Base-by-base conservation (phyloP, 495 filamentous ascomycete species). In the Jackrogersella minutella region DNA sequence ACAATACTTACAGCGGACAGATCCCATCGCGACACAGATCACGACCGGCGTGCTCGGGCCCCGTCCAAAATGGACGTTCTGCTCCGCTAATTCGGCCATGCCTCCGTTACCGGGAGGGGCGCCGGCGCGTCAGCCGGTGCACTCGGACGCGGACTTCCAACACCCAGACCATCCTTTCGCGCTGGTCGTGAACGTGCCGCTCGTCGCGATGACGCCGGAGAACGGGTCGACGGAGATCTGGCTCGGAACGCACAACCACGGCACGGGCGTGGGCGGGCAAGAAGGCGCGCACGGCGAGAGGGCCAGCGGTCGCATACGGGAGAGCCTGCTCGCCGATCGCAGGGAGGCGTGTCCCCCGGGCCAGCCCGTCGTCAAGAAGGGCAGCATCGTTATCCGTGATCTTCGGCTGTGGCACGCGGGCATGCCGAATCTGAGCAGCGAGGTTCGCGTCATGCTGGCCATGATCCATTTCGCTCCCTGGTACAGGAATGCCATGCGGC, bases 161-260 rank as follows among this genome's bases (percentile, higher is more conserved):
- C 83, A 87, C 64, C 85, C 84, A 0, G 51, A 68, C 19, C 77
- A 81, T 47, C 84, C 85, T 0, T 87, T 88, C 64, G 81, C 81
- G 1, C 73, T 83, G 4, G 81, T 87, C 7, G 70, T 86, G 53
- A 87, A 87, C 53, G 74, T 87, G 3, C 83, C 83, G 0, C 76
- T 87, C 2, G 72, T 83, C 21, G 77, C 76, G 19, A 84, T 84
- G 78, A 81, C 78, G 0, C 73, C 80, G 2, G 75, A 83, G 46
- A 88, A 87, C 58, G 86, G 86, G 5, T 80, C 78, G 0, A 88
- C 86, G 0, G 86, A 88, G 65, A 59, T 88, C 10, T 87, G 85
- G 85, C 78, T 87, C 5, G 86, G 86, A 1, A 87, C 84, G 1
- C 86, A 88, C 62, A 74, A 66, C 13, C 64, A 61, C 14, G 56